These are phyloP conservation scores for Trichophyton verrucosum DNA, from an alignment of 2,329 filamentous ascomycete genomes.

Conservation along the genomic window DNA sequence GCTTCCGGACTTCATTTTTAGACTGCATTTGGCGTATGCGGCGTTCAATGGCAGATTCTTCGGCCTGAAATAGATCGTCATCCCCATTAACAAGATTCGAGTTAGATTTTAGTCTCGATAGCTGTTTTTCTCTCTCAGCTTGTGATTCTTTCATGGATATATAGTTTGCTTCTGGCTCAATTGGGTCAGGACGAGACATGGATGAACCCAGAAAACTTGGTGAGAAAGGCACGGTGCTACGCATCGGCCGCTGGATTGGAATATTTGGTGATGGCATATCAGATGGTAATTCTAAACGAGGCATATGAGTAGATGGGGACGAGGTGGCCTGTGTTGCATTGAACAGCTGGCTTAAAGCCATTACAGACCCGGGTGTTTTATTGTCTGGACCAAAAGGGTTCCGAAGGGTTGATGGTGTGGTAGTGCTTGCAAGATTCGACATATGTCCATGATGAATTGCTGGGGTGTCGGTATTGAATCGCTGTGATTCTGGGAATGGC, in stretches of 20 bases:
- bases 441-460: slow-evolving; percentile 25
- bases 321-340: slow-evolving; percentile 37
- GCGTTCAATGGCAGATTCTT: slow-evolving; percentile 28
- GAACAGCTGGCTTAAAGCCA: slow-evolving; percentile 39
- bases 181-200: slow-evolving; percentile 25
- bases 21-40: slow-evolving; percentile 24
- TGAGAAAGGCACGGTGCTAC: slow-evolving; percentile 27
- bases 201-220: slow-evolving; percentile 23
- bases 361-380: slow-evolving; percentile 26
- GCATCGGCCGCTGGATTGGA: slow-evolving; percentile 29
- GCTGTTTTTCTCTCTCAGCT: slow-evolving; percentile 25
- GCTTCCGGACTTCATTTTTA: slow-evolving; percentile 23
- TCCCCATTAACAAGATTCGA: background rate
- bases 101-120: slow-evolving; percentile 14
- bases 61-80: slow-evolving; percentile 29
- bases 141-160: slow-evolving; percentile 37
- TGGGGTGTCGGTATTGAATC: slow-evolving; percentile 33
- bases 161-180: slow-evolving; percentile 33
- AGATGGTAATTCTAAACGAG: slow-evolving; percentile 29
- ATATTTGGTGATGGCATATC: slow-evolving; percentile 40
- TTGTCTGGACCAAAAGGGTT: slow-evolving; percentile 32
- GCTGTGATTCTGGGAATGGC: slow-evolving; percentile 37
- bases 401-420: slow-evolving; percentile 30
- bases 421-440: slow-evolving; percentile 2
- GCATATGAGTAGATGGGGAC: slow-evolving; percentile 30